These are phyloP conservation scores for Rhodotorula paludigena DNA, from an alignment of 768 basidiomycete genomes.

Conservation along the genomic window DNA sequence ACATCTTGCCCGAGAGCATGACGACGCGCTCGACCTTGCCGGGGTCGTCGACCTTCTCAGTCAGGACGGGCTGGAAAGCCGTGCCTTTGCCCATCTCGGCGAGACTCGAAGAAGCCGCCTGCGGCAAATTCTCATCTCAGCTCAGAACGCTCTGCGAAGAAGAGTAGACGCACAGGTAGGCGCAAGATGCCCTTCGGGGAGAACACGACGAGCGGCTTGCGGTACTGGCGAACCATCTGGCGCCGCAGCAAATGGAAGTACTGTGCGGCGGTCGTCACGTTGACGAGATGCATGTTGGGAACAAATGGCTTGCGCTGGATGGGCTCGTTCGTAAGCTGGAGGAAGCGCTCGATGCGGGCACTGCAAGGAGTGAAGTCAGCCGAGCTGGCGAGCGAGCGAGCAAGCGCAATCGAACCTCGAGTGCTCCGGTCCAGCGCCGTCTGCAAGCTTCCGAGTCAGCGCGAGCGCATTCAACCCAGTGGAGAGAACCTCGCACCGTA, in stretches of 20 bases:
- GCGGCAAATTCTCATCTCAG: background rate
- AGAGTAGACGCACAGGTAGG: conserved; percentile 56
- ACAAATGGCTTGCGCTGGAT: conserved; percentile 47
- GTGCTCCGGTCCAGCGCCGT: conserved; percentile 90
- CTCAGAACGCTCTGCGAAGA: background rate
- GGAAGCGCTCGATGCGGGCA: conserved; percentile 76
- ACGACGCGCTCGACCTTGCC: conserved; percentile 60
- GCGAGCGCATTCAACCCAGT: background rate
- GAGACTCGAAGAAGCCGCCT: conserved; percentile 71
- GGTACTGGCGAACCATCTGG: conserved; percentile 75
- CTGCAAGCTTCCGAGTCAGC: conserved; percentile 49
- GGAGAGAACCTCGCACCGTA: conserved; percentile 8
- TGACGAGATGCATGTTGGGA: conserved; percentile 71
- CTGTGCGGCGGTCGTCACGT: conserved; percentile 82
- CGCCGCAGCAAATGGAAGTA: conserved; percentile 89
- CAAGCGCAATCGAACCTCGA: conserved; percentile 51
- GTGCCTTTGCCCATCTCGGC: conserved; percentile 60
- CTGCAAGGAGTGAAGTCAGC: conserved; percentile 43
- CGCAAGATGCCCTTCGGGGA: conserved; percentile 78
- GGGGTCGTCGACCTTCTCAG: conserved; percentile 60
- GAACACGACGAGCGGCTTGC: conserved; percentile 79
- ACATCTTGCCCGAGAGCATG: conserved; percentile 74
- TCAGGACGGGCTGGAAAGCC: conserved; percentile 53
- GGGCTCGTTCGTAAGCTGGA: conserved; percentile 82
- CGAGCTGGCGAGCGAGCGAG: too few relatives aligned